Evolutionary conservation across 2,329 filamentous ascomycete genomes (phyloP).

Genomic region (Stagonosporopsis rhizophila): DNA sequence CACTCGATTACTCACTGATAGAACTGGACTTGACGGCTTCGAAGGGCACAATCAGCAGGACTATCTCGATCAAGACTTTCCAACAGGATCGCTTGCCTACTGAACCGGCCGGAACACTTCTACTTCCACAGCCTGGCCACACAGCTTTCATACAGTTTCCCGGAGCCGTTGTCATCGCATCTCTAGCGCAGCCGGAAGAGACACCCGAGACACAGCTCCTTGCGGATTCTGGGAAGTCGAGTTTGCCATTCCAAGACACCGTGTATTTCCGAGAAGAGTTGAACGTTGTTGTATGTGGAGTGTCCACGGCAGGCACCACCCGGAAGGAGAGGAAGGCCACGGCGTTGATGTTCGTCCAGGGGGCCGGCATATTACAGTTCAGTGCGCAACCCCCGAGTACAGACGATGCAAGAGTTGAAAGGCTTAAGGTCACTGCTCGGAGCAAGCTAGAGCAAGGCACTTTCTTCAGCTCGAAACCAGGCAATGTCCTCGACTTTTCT

Average conservation of each 20-base stretch:
- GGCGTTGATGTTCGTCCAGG: constrained; percentile 63
- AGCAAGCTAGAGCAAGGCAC: constrained; percentile 93
- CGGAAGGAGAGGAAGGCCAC: constrained; percentile 48
- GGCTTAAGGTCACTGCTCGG: constrained; percentile 72
- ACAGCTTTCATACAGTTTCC: constrained; percentile 85
- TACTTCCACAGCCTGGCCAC: constrained; percentile 78
- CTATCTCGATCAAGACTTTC: constrained; percentile 69
- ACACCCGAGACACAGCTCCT: constrained; percentile 80
- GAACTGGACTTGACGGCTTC: constrained; percentile 69
- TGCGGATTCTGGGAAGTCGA: constrained; percentile 39
- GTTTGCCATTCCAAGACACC: constrained; percentile 79
- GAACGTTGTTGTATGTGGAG: constrained; percentile 59
- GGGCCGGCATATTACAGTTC: constrained; percentile 65
- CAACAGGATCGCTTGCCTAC: constrained; percentile 48
- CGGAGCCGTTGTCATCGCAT: constrained; percentile 77
- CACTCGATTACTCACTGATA: constrained; percentile 74
- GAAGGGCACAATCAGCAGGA: constrained; percentile 65
- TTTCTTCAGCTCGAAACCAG: constrained; percentile 82
- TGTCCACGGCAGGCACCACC: constrained; percentile 55
- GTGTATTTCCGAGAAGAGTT: constrained; percentile 73
- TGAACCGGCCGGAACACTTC: constrained; percentile 59
- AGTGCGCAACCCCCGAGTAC: constrained; percentile 64
- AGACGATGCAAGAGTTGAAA: constrained; percentile 56
- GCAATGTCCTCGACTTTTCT: constrained; percentile 88
- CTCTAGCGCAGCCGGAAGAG: constrained; percentile 70